Base-by-base conservation (phyloP, 73 alveolate species). In the Symbiodinium natans region DNA sequence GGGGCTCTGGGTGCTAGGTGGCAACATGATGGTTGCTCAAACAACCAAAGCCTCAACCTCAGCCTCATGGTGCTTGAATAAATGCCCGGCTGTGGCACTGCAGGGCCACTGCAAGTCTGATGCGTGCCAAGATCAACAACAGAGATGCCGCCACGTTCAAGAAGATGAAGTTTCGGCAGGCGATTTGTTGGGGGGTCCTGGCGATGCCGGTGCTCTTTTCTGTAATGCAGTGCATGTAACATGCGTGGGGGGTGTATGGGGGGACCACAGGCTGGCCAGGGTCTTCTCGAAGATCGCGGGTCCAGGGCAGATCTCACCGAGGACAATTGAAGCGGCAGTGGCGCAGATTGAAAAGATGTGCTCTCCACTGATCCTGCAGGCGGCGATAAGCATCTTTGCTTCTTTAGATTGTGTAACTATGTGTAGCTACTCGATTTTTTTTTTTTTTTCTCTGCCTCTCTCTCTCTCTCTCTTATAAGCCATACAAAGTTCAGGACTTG, bases 71-170 rank as follows among this genome's bases (percentile, higher is more conserved):
- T 46, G 59, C 59, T 9, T 6, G 59, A 13, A 46, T 46, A 46
- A 9, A 46, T 46, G 59, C 21, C n/a, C n/a, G n/a, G n/a, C n/a
- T n/a, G n/a, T n/a, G 13, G 59, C 59, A 46, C 6, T 46, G 6
- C 21, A 6, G 59, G 59, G 59, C 59, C 59, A 9, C 13, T 9
- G 59, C 59, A 13, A n/a, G 59, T 46, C 59, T 46, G 59, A 46
- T 46, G 59, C 59, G 59, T 6, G 36, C 80, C 80, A 63, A 89
- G 95, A 89, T 89, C 95, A 89, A 89, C 95, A 89, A 89, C 74
- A 83, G 95, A n/a, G 95, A 89, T 89, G 95, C 95, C 43, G 95
- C 95, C 34, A 89, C 95, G 52, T 89, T 89, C 95, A 89, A 89
- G 48, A 89, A 89, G 95, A 89, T 89, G 95, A 89, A 89, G 86